Evolutionary conservation across 768 basidiomycete species (phyloP).

Genomic region (Myochromella boudieri): DNA sequence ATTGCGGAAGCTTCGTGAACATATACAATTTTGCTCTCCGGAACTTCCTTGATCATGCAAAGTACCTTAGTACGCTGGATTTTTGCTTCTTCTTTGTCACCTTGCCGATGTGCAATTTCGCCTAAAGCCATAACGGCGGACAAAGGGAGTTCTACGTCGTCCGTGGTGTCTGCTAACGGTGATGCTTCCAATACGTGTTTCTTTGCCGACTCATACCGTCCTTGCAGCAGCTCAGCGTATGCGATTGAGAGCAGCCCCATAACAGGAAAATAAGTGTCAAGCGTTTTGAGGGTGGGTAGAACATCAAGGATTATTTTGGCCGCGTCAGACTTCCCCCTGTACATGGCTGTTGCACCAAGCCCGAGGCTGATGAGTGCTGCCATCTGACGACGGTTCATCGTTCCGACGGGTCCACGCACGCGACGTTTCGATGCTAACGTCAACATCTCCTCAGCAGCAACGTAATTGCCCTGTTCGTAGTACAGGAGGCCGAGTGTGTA

Average conservation of each 20-base stretch:
- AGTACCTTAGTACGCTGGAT: background rate
- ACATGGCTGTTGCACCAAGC: background rate
- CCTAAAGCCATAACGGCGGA: background rate
- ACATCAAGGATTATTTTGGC: background rate
- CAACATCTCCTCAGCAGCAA: constrained; percentile 1
- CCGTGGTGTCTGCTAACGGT: background rate
- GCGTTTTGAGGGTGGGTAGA: background rate
- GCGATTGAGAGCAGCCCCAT: background rate
- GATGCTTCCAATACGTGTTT: constrained; percentile 3
- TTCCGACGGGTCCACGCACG: background rate
- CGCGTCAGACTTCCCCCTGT: background rate
- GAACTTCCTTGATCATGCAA: background rate
- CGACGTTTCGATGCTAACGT: background rate
- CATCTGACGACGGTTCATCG: background rate
- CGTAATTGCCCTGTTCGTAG: too few relatives aligned
- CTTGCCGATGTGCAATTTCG: constrained; percentile 2
- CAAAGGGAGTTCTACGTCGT: background rate
- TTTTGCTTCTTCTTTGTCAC: background rate
- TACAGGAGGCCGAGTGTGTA: too few relatives aligned
- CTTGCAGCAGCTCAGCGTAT: background rate
- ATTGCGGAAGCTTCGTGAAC: background rate
- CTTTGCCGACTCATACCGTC: background rate
- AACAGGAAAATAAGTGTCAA: background rate
- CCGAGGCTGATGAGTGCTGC: background rate
- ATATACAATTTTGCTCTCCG: background rate